Evolutionary conservation across 371 early-diverging fungal species (phyloP).

Genomic region (Nematocida parisii): DNA sequence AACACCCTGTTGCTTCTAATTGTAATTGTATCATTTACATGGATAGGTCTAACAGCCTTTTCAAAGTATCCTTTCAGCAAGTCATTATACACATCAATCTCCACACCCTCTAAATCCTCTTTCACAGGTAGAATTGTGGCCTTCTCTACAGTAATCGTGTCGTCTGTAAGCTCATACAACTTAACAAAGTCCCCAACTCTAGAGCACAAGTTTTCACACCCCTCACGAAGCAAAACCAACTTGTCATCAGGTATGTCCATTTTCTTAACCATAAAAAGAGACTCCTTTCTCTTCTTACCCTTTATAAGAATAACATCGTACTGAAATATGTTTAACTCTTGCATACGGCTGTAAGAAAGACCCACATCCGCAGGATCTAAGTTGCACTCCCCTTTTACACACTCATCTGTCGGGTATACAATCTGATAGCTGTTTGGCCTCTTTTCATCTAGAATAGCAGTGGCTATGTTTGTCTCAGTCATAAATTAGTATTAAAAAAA

Average conservation of each 20-base stretch:
- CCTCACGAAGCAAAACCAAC: slow-evolving; percentile 83
- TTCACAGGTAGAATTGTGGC: slow-evolving; percentile 93
- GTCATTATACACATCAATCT: slow-evolving; percentile 90
- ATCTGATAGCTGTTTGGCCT: slow-evolving; percentile 61
- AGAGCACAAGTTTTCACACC: slow-evolving; percentile 81
- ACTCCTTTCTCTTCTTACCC: slow-evolving; percentile 94
- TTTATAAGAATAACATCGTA: slow-evolving; percentile 76
- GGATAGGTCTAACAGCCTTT: slow-evolving; percentile 48
- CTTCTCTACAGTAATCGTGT: slow-evolving; percentile 84
- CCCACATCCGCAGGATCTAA: slow-evolving; percentile 62
- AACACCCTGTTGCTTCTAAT: slow-evolving; percentile 92
- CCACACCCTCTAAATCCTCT: slow-evolving; percentile 91
- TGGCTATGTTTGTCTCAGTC: slow-evolving; percentile 59
- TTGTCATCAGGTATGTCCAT: slow-evolving; percentile 83
- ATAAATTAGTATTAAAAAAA: slow-evolving; percentile 34
- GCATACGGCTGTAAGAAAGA: slow-evolving; percentile 51
- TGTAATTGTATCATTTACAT: slow-evolving; percentile 69
- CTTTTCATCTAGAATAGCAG: slow-evolving; percentile 68
- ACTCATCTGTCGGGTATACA: slow-evolving; percentile 32
- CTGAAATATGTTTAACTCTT: slow-evolving; percentile 63
- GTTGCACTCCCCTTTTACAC: slow-evolving; percentile 1
- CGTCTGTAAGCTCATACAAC: slow-evolving; percentile 80
- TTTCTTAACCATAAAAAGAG: slow-evolving; percentile 85
- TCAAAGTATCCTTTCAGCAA: slow-evolving; percentile 55
- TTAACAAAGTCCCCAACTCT: slow-evolving; percentile 93